Percentiles rank a stretch among this genome's conserved stretches.
These are phyloP conservation scores for Saturnispora halmiae DNA, from an alignment of 805 yeast genomes.

Conservation along the genomic window DNA sequence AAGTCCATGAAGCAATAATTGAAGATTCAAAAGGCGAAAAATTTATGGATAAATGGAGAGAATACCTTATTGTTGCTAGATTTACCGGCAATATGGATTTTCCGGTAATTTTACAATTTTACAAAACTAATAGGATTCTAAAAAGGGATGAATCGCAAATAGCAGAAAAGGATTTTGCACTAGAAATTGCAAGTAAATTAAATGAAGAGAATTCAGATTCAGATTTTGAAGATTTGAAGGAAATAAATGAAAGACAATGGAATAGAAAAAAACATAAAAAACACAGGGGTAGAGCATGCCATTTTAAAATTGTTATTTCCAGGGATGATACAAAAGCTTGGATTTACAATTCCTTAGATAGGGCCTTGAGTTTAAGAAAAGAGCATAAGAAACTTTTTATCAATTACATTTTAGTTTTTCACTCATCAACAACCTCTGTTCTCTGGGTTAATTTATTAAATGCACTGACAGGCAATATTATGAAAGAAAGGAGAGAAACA, in stretches of 20 bases:
- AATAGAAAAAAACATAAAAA: conserved; percentile 11
- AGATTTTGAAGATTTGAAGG: background rate
- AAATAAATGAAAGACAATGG: conserved; percentile 1
- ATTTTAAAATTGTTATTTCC: conserved; percentile 15
- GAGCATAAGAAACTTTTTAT: conserved; percentile 9
- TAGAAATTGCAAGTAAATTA: conserved; percentile 2
- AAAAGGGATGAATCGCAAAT: conserved; percentile 12
- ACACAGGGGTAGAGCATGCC: conserved; percentile 11
- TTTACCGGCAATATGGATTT: conserved; percentile 41
- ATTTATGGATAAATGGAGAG: conserved; percentile 68
- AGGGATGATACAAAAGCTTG: conserved; percentile 30
- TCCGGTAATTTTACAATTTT: conserved; percentile 60
- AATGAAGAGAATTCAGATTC: conserved; percentile 1
- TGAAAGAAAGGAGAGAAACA: conserved; percentile 3
- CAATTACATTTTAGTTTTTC: conserved; percentile 46
- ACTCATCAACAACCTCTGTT: conserved; percentile 43
- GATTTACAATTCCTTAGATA: conserved; percentile 61
- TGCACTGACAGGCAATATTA: conserved; percentile 32
- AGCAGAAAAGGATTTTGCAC: conserved; percentile 1
- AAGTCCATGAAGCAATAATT: conserved; percentile 6
- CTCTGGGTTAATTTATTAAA: conserved; percentile 57
- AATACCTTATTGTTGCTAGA: conserved; percentile 63
- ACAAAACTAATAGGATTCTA: conserved; percentile 35
- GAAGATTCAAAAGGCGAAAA: conserved; percentile 35
- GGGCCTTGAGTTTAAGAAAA: conserved; percentile 48